phyloP scores from a whole-genome alignment of 2,329 filamentous ascomycete species.

The Penicillium brasilianum region DNA sequence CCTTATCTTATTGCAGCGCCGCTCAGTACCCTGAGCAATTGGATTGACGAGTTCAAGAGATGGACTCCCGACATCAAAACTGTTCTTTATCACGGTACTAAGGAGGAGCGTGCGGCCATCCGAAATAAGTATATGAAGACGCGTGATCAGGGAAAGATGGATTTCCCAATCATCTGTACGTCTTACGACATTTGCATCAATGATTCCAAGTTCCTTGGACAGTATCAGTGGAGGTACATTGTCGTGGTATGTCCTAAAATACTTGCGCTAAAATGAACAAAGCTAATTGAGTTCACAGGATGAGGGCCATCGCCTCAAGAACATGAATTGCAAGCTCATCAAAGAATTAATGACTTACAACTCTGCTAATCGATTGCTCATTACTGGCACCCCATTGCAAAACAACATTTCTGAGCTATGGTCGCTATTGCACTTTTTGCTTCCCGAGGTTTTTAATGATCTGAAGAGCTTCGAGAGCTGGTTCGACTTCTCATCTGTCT shows the following conservation, averaged over 20 bases:
- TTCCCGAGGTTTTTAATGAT: slow-evolving; percentile 91
- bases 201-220: slow-evolving; percentile 78
- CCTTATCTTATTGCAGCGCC: slow-evolving; percentile 92
- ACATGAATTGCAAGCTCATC: slow-evolving; percentile 90
- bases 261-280: neutral
- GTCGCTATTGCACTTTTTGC: slow-evolving; percentile 90
- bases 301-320: slow-evolving; percentile 96
- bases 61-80: slow-evolving; percentile 92
- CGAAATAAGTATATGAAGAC: slow-evolving; percentile 72
- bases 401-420: slow-evolving; percentile 95
- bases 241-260: slow-evolving; percentile 70
- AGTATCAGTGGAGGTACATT: slow-evolving; percentile 95
- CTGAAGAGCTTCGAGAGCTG: slow-evolving; percentile 91
- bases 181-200: slow-evolving; percentile 96
- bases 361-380: slow-evolving; percentile 87
- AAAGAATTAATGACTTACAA: slow-evolving; percentile 85
- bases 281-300: slow-evolving; percentile 60
- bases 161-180: slow-evolving; percentile 91
- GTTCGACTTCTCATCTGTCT: slow-evolving; percentile 95
- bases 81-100: slow-evolving; percentile 86
- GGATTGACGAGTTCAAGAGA: slow-evolving; percentile 89
- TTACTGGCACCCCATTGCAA: slow-evolving; percentile 92
- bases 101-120: slow-evolving; percentile 76
- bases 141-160: slow-evolving; percentile 66
- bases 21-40: slow-evolving; percentile 89